These are phyloP conservation scores for Crithidia bombi DNA, from an alignment of 208 protist species.

Conservation along the genomic window DNA sequence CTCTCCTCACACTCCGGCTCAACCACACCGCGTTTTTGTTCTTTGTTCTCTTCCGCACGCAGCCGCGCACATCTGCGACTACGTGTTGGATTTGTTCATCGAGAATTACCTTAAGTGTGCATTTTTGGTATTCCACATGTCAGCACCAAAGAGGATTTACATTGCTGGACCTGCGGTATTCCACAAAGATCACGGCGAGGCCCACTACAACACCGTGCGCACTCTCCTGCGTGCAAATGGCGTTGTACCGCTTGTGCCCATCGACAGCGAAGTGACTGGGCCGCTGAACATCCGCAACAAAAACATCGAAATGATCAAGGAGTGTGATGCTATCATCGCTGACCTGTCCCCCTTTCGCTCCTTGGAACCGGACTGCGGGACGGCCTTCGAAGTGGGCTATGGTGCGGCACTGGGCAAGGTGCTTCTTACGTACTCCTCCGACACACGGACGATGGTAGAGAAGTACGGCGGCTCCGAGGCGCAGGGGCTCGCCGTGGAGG, in stretches of 20 bases:
- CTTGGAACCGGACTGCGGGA: constrained; percentile 77
- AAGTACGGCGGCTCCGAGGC: constrained; percentile 67
- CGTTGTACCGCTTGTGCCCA: constrained; percentile 62
- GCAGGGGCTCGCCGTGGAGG: constrained; percentile 56
- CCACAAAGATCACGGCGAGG: constrained; percentile 54
- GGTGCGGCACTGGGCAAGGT: constrained; percentile 69
- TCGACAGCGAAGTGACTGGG: constrained; percentile 51
- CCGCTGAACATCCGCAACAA: constrained; percentile 67
- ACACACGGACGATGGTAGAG: constrained; percentile 58
- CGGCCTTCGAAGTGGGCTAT: constrained; percentile 87
- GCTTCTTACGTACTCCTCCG: constrained; percentile 64
- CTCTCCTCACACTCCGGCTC: no score
- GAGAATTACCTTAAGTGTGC: no score
- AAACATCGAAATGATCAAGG: constrained; percentile 80
- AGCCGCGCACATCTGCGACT: no score
- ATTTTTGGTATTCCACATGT: constrained; percentile 1
- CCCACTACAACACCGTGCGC: constrained; percentile 65
- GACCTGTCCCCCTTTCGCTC: constrained; percentile 85
- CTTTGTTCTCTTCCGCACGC: no score
- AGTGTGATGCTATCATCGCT: constrained; percentile 80
- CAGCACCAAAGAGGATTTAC: constrained; percentile 61
- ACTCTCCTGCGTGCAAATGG: constrained; percentile 37
- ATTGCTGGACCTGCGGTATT: constrained; percentile 87
- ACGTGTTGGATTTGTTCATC: no score
- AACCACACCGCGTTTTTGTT: no score